Evolutionary conservation across 2,329 filamentous ascomycete species (phyloP), one percentile per base, ranked within the genome.

Genomic region (Penicillium frequentans): DNA sequence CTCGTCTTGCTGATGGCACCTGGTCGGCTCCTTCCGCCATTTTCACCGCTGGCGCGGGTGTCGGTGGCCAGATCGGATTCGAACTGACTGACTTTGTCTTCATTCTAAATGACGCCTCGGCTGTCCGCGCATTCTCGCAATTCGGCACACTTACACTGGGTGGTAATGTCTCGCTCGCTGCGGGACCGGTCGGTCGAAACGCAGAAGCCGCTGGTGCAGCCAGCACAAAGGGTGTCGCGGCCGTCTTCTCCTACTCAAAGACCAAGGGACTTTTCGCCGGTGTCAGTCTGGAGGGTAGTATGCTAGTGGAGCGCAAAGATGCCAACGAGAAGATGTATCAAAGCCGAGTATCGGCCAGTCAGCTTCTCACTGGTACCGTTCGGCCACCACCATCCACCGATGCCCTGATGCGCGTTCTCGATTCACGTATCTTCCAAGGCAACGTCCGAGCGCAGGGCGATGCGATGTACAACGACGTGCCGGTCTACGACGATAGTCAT

Each of bases 271-370:
- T 99, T 31, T 99, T 99, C 68, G 95, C 95, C 5, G 95, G 95
- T 71, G 93, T 99, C 48, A 96, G 90, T 66, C 80, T 99, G 64
- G 95, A 99, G 75, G 95, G 95, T 23, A 93, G 90, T 60, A 92
- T 90, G 52, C 88, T 99, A 63, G 90, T 98, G 62, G 95, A 99
- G 79, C 86, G 95, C 62, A 89, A 92, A 77, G 95, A 99, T 76
- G 95, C 95, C 66, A 99, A 99, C 72, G 90, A 96, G 78, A 96
- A 96, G 78, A 84, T 99, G 59, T 99, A 99, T 75, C 90, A 91
- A 60, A 86, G 88, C 57, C 86, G 90, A 59, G 84, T 90, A 74
- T 92, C 90, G 9, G 95, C 95, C 14, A 81, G 83, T 61, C 89
- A 96, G 72, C 84, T 99, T 45, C 84, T 99, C 37, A 86, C 84